Conservation (phyloP, 2,329 filamentous ascomycete genomes). For the Cordyceps cicadae region DNA sequence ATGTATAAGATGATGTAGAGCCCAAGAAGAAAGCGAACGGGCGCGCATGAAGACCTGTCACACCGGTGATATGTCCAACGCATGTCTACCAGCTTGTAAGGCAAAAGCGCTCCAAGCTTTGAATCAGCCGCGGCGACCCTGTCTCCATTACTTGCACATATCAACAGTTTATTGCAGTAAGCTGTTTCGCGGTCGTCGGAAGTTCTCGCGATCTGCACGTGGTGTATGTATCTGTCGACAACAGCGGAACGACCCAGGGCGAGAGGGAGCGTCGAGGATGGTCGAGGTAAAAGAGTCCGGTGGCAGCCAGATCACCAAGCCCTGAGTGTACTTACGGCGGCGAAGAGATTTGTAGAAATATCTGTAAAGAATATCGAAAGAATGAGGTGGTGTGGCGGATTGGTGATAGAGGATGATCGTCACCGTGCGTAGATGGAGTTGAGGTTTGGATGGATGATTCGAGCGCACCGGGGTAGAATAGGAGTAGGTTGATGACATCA, state of each 20-base stretch:
- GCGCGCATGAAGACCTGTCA: not conserved
- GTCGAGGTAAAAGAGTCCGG: not conserved
- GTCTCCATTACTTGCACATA: not conserved
- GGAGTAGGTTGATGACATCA: not conserved
- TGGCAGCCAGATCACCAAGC: not conserved
- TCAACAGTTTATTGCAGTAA: not conserved
- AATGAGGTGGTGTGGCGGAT: not conserved
- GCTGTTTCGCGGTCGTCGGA: not conserved
- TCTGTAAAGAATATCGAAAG: not conserved
- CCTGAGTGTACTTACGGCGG: not conserved
- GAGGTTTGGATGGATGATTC: not conserved
- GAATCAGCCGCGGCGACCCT: not conserved
- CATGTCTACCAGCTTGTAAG: not conserved
- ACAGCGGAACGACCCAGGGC: not conserved
- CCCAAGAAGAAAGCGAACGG: not conserved
- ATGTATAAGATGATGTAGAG: not conserved
- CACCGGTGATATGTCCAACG: not conserved
- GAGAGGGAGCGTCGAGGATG: too few relatives aligned
- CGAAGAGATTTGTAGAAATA: not conserved
- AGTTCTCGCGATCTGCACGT: not conserved
- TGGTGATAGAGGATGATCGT: not conserved
- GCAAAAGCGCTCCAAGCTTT: not conserved
- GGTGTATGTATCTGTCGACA: not conserved
- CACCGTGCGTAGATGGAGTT: not conserved
- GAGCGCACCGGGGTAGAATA: not conserved